Base-by-base conservation (phyloP, 805 yeast genomes). In the Ogataea allantospora region DNA sequence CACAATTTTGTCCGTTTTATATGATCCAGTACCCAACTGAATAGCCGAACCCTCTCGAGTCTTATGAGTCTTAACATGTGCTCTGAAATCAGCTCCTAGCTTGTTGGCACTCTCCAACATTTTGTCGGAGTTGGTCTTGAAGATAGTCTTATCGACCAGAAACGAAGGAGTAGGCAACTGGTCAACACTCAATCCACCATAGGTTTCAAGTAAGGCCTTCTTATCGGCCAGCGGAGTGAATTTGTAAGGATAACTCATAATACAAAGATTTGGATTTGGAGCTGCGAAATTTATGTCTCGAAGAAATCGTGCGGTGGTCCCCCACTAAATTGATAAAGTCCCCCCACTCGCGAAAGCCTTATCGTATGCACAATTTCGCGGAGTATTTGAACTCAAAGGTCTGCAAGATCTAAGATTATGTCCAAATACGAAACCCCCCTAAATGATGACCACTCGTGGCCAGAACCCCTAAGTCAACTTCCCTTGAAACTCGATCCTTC, bases 61-160 rank as follows among this genome's bases (percentile, higher is more conserved):
- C 56, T 85, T 84, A 56, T 82, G 88, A 0, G 93, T 85, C 58
- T 84, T 84, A 15, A 84, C 77, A 54, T 83, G 88, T 3, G 84
- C 81, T 42, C 95, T 66, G 55, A 83, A 83, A 13, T 58, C 64
- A 3, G 52, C 55, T 18, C 50, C 46, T 8, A 78, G 50, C 1
- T 54, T 53, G 2, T 44, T 35, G 0, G 79, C 75, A 38, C 67
- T 68, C 5, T 52, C 48, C 7, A 77, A 63, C 85, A 80, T 77
- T 20, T 56, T 57, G 8, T 59, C 60, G 45, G 78, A 68, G 52
- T 80, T 80, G 12, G 37, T 39, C 22, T 60, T 47, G 47, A 77
- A 70, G 12, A 56, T 56, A 1, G 49, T 37, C 30, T 64, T 48
- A 44, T 77, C 71, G 18, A 81, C 69, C 5, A 78, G 46, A 38